phyloP scores from a whole-genome alignment of 805 yeast species.

The Candida krabiensis region DNA sequence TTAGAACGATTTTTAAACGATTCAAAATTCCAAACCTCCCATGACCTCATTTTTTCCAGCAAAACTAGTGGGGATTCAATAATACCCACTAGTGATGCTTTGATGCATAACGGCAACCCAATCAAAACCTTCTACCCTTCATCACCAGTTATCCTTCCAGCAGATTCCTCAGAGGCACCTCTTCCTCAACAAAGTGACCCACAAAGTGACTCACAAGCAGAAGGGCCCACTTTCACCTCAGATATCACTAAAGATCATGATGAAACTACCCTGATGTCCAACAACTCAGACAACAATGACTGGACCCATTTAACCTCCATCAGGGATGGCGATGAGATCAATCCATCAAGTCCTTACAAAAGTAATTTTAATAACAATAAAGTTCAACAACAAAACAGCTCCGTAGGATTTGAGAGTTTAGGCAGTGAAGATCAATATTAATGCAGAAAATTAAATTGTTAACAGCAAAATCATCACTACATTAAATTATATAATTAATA shows the following conservation, averaged over 20 bases:
- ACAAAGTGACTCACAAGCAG: not conserved
- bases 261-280: constrained; percentile 4
- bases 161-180: constrained; percentile 6
- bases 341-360: too few species aligned
- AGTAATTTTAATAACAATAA: too few species aligned
- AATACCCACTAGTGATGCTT: constrained; percentile 9
- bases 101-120: constrained; percentile 2
- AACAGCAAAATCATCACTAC: too few species aligned
- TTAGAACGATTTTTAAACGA: constrained; percentile 10
- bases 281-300: constrained; percentile 1
- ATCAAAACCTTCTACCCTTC: constrained; percentile 2
- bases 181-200: not conserved
- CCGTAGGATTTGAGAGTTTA: constrained; percentile 10
- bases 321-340: not conserved
- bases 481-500: constrained; percentile 8
- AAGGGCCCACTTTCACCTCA: not conserved
- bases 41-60: constrained; percentile 8
- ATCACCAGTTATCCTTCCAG: constrained; percentile 5
- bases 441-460: too few species aligned
- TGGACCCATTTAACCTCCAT: constrained; percentile 3
- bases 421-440: constrained; percentile 3
- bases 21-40: constrained; percentile 12
- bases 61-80: constrained; percentile 7
- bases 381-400: too few species aligned
- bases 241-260: not conserved